Evolutionary conservation across 1,139 yeast genomes (phyloP).

Genomic region (Blastobotrys buckinghamii): DNA sequence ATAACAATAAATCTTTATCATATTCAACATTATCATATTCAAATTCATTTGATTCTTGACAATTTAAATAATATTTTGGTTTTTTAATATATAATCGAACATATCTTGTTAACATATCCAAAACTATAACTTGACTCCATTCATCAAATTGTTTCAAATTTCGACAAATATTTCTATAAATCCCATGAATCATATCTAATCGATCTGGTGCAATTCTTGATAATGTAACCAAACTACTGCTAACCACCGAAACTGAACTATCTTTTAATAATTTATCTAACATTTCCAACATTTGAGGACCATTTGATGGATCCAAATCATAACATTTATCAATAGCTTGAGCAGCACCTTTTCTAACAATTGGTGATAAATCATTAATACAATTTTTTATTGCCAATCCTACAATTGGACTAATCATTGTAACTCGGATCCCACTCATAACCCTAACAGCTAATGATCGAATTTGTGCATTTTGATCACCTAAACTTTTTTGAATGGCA

Average conservation of each 20-base stretch:
- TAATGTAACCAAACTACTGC: constrained; percentile 59
- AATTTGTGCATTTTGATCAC: constrained; percentile 60
- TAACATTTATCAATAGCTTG: constrained; percentile 67
- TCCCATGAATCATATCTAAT: constrained; percentile 65
- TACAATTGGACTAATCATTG: constrained; percentile 75
- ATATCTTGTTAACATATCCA: constrained; percentile 65
- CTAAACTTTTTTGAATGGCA: constrained; percentile 78
- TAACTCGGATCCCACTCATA: constrained; percentile 71
- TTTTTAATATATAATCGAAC: constrained; percentile 52
- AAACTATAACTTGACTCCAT: constrained; percentile 60
- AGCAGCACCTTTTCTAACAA: constrained; percentile 77
- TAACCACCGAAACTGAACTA: constrained; percentile 57
- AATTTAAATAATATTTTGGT: constrained; percentile 34
- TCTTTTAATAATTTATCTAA: constrained; percentile 58
- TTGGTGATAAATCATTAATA: constrained; percentile 63
- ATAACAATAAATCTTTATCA: constrained; percentile 53
- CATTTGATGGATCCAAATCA: constrained; percentile 38
- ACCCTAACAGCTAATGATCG: constrained; percentile 75
- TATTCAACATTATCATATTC: constrained; percentile 24
- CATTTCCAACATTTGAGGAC: constrained; percentile 44
- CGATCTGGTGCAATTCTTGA: constrained; percentile 50
- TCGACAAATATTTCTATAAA: constrained; percentile 56
- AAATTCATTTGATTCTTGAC: constrained; percentile 22
- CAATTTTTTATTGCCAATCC: constrained; percentile 67
- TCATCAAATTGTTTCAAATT: constrained; percentile 56